A percentile compares a stretch with the other conserved stretches of the same genome.
These are phyloP conservation scores for Oryza australiensis DNA, from an alignment of 176 grass and related monocot genomes.

Conservation along the genomic window DNA sequence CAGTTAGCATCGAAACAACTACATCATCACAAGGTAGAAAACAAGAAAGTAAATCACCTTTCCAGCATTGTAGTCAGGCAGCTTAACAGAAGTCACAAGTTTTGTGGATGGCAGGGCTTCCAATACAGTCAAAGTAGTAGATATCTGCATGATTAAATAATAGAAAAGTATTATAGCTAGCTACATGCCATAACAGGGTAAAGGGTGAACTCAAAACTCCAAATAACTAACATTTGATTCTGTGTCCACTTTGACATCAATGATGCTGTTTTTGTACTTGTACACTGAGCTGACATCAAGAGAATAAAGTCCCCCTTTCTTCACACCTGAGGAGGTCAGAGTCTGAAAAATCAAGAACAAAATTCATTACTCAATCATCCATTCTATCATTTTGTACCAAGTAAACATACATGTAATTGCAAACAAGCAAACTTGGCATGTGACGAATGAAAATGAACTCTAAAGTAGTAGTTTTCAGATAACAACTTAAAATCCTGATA, in stretches of 20 bases:
- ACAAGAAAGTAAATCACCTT: conserved; percentile 58
- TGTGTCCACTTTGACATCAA: conserved; percentile 92
- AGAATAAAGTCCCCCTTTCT: conserved; percentile 88
- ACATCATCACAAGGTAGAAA: conserved; percentile 8
- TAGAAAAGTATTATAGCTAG: conserved; percentile 32
- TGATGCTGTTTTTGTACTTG: conserved; percentile 78
- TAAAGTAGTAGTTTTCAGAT: background rate
- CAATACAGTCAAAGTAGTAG: conserved; percentile 71
- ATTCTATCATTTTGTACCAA: background rate
- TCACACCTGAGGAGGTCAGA: conserved; percentile 84
- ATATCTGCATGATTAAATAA: conserved; percentile 57
- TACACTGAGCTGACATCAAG: conserved; percentile 84
- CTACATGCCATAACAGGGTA: conserved; percentile 15
- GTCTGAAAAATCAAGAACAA: conserved; percentile 49
- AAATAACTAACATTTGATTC: conserved; percentile 78
- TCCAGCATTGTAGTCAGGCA: conserved; percentile 87
- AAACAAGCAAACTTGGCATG: background rate
- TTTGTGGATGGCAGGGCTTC: conserved; percentile 79
- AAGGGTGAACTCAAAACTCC: background rate
- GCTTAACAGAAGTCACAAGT: conserved; percentile 78
- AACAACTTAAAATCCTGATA: background rate
- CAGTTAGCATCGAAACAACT: background rate
- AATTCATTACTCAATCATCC: background rate
- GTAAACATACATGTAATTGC: background rate
- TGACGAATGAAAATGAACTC: background rate